Evolutionary conservation across 2,329 filamentous ascomycete genomes (phyloP).

Genomic region (Colletotrichum phormii): DNA sequence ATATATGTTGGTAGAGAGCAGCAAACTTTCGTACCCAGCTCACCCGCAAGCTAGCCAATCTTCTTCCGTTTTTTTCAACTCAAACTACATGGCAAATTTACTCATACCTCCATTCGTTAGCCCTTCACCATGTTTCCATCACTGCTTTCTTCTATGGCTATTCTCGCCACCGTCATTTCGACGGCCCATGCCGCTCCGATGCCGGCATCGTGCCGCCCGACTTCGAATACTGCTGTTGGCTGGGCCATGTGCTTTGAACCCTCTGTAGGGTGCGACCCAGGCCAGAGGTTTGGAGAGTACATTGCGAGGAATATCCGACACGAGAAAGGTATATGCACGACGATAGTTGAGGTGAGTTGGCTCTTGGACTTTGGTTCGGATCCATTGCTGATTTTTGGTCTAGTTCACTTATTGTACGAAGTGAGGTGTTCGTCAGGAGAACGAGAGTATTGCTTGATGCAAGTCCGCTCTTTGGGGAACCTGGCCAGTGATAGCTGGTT

Average conservation of each 20-base stretch:
- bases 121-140: neutral
- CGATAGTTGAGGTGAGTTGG: neutral
- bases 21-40: neutral
- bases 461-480: neutral
- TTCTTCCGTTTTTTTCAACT: neutral
- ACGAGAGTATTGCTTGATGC: neutral
- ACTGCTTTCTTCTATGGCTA: neutral
- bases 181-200: neutral
- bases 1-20: neutral
- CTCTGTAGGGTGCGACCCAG: neutral
- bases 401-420: neutral
- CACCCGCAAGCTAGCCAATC: neutral
- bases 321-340: neutral
- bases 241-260: neutral
- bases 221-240: neutral
- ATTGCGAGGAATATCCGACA: neutral
- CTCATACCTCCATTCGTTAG: neutral
- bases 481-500: neutral
- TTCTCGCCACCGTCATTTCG: neutral
- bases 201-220: neutral
- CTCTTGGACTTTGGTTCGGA: neutral
- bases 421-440: neutral
- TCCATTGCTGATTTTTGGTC: neutral
- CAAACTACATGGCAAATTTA: neutral
- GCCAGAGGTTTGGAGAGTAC: neutral